A percentile compares a stretch with the other conserved stretches of the same genome.
Conservation (phyloP, 2,329 filamentous ascomycete genomes). For the Bipolaris sorokiniana region DNA sequence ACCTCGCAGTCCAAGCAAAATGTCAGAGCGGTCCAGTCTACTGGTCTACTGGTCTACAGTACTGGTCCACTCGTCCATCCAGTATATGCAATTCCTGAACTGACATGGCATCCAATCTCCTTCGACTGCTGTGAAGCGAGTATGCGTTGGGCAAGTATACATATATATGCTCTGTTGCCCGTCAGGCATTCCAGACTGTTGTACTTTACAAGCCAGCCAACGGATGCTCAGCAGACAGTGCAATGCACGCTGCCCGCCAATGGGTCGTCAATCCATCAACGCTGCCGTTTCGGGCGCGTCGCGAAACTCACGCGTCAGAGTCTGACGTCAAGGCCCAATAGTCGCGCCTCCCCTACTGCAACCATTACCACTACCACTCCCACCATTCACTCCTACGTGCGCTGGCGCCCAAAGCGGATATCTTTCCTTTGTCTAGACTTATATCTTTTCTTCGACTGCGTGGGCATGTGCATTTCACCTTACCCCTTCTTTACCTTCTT, state of each 20-base stretch:
- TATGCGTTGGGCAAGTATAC: not conserved
- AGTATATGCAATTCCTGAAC: not conserved
- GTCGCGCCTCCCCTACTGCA: conserved; percentile 11
- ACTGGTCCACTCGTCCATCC: no score
- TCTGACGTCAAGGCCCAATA: conserved; percentile 25
- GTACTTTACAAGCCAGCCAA: no score
- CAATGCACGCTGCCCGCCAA: no score
- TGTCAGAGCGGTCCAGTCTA: no score
- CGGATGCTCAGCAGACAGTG: no score
- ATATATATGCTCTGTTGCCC: not conserved
- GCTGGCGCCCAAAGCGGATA: conserved; percentile 2
- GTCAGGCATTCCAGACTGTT: not conserved
- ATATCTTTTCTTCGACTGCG: not conserved
- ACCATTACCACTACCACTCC: not conserved
- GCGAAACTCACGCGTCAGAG: conserved; percentile 8
- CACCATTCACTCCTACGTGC: not conserved
- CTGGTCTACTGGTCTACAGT: not conserved
- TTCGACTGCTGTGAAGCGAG: not conserved
- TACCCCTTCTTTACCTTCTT: not conserved
- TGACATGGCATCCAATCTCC: not conserved
- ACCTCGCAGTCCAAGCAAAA: no score
- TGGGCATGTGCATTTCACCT: conserved; percentile 12
- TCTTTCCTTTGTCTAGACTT: conserved; percentile 3
- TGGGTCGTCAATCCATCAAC: not conserved
- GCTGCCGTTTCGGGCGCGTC: conserved; percentile 1